Percentiles rank a stretch among this genome's conserved stretches.
These are phyloP conservation scores for Cladophialophora chaetospira DNA, from an alignment of 2,329 filamentous ascomycete genomes.

Conservation along the genomic window DNA sequence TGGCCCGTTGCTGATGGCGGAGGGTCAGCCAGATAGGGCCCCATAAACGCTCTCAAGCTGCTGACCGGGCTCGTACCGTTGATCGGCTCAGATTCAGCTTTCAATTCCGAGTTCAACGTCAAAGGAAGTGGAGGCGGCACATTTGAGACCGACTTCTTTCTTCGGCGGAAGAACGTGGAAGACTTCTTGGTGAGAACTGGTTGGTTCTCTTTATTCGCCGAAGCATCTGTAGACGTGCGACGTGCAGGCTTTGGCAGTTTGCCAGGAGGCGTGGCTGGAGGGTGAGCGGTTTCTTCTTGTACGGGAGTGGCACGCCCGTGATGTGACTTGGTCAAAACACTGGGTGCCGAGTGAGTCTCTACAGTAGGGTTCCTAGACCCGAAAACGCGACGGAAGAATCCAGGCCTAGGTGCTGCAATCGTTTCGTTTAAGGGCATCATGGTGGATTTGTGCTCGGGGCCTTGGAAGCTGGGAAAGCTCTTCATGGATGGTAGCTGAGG, in stretches of 20 bases:
- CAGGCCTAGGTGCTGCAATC: slow-evolving; percentile 54
- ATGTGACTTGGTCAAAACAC: slow-evolving; percentile 28
- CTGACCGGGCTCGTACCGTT: slow-evolving; percentile 66
- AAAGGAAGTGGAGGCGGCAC: slow-evolving; percentile 60
- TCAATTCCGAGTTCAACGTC: slow-evolving; percentile 40
- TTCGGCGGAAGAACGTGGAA: slow-evolving; percentile 88
- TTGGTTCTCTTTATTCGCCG: slow-evolving; percentile 40
- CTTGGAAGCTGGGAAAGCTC: slow-evolving; percentile 38
- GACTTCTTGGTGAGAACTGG: slow-evolving; percentile 77
- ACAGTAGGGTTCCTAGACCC: slow-evolving; percentile 61
- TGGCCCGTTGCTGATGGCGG: slow-evolving; percentile 19
- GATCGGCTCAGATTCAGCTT: slow-evolving; percentile 24
- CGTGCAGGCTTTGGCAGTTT: slow-evolving; percentile 36
- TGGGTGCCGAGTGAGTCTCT: slow-evolving; percentile 18
- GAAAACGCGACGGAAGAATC: slow-evolving; percentile 94
- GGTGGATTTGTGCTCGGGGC: slow-evolving; percentile 49
- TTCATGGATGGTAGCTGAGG: slow-evolving; percentile 25
- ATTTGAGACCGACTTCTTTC: slow-evolving; percentile 86
- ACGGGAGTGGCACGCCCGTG: slow-evolving; percentile 26
- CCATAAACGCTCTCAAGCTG: slow-evolving; percentile 84
- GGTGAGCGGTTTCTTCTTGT: slow-evolving; percentile 29
- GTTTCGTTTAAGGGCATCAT: slow-evolving; percentile 55
- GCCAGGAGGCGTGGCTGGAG: slow-evolving; percentile 22
- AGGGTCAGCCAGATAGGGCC: slow-evolving; percentile 67
- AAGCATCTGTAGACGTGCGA: slow-evolving; percentile 34